Base-by-base conservation (phyloP, 495 filamentous ascomycete species). In the Pyronema omphalodes region DNA sequence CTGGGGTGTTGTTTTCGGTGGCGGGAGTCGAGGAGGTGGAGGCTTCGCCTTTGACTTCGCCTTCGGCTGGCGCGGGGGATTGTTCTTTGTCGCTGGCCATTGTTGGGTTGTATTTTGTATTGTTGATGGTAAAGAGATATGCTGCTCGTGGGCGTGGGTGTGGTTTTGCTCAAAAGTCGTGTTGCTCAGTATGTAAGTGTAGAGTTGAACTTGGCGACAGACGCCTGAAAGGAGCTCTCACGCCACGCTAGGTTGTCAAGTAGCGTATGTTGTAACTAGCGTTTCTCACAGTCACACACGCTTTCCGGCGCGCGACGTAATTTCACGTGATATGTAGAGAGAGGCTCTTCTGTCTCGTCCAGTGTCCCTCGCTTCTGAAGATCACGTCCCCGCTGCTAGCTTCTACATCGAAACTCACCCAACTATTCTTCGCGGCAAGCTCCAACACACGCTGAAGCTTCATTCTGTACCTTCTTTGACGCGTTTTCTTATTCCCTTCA, bases 81-180 rank as follows among this genome's bases (percentile, higher is more conserved):
- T 33, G 18, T 60, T 47, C 54, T 1, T 55, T 53, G 8, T 52
- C 33, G 43, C 19, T 47, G 8, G 36, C 12, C 8, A 52, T 48
- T 15, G 46, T 48, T 40, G 55, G 41, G 17, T 50, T 54, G 6
- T 39, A 44, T 53, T 60, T 62, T 46, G 59, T 61, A 33, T 58
- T 62, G 23, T 51, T 40, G 55, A 57, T 61, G 12, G 34, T 51
- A 18, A 15, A 44, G 19, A 41, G 23, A 5, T 2, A 29, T 35
- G 14, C 23, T 44, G 46, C 34, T 46, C 17, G 12, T 44, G 36
- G 29, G 50, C 7, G 41, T 54, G 29, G 37, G 49, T 56, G 17
- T 55, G 19, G 11, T 18, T 14, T 52, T 52, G 53, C 7, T 14
- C 51, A 11, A 37, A 48, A 29, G 36, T 56, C 4, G 53, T 37